These are phyloP conservation scores for Zasmidium cellare DNA, from an alignment of 2,329 filamentous ascomycete genomes.

Conservation along the genomic window DNA sequence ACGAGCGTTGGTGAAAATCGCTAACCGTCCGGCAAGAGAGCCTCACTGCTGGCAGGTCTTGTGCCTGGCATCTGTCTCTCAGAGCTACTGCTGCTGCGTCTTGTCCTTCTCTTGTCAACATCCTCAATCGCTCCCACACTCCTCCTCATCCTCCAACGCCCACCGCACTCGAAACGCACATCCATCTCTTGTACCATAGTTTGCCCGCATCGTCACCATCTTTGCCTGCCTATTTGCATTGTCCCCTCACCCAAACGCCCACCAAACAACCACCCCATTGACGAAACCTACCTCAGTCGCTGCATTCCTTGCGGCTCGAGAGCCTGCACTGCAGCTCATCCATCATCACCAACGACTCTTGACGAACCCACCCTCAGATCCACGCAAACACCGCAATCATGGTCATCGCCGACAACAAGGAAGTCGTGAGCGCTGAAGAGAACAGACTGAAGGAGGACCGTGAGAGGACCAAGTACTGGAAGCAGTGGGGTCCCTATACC, in stretches of 20 bases:
- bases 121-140: conserved; percentile 1
- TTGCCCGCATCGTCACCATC: background rate
- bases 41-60: background rate
- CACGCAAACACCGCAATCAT: conserved; percentile 56
- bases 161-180: background rate
- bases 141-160: background rate
- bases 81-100: background rate
- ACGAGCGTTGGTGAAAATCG: background rate
- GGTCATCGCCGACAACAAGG: conserved; percentile 86
- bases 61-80: background rate
- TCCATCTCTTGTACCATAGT: conserved; percentile 5
- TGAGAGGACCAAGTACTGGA: conserved; percentile 88
- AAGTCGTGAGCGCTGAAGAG: conserved; percentile 88
- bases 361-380: background rate
- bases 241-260: background rate
- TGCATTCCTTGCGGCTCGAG: background rate
- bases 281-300: background rate
- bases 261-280: background rate
- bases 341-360: background rate
- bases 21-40: background rate
- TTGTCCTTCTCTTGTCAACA: conserved; percentile 1
- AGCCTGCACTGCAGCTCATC: background rate
- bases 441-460: conserved; percentile 83
- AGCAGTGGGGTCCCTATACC: conserved; percentile 95
- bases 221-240: background rate